Evolutionary conservation across 371 early-diverging fungal genomes (phyloP).

Genomic region (Haplosporangium sp.): DNA sequence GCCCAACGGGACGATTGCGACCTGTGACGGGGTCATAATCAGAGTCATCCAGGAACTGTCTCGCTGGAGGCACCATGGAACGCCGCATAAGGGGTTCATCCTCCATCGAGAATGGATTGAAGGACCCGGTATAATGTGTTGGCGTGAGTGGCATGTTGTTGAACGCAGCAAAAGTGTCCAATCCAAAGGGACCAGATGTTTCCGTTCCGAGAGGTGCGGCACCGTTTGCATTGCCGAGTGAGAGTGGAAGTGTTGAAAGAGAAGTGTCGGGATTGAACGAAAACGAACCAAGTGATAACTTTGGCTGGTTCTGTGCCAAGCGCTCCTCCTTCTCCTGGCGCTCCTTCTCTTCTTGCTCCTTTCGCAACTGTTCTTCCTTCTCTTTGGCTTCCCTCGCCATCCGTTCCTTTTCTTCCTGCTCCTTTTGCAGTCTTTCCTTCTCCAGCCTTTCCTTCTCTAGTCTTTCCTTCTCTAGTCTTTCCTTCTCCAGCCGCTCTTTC

Average conservation of each 20-base stretch:
- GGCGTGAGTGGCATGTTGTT: slow-evolving; percentile 46
- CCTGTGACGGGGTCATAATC: slow-evolving; percentile 34
- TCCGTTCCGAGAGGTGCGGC: slow-evolving; percentile 20
- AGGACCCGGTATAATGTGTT: slow-evolving; percentile 55
- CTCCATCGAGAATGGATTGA: slow-evolving; percentile 56
- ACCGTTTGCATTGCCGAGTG: slow-evolving; percentile 23
- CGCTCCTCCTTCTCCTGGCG: slow-evolving; percentile 32
- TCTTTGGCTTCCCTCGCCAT: slow-evolving; percentile 18
- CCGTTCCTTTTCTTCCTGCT: slow-evolving; percentile 20
- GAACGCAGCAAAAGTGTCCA: slow-evolving; percentile 48
- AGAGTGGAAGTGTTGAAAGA: slow-evolving; percentile 27
- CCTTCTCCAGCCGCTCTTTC: slow-evolving; percentile 42
- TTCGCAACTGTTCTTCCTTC: too few species aligned
- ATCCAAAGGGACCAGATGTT: slow-evolving; percentile 32
- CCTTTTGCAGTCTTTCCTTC: slow-evolving; percentile 19
- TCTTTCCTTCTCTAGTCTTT: slow-evolving; percentile 19
- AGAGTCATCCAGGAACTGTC: slow-evolving; percentile 29
- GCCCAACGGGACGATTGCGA: slow-evolving; percentile 36
- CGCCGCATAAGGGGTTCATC: slow-evolving; percentile 49
- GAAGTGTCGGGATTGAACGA: slow-evolving; percentile 49
- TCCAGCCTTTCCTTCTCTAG: slow-evolving; percentile 20
- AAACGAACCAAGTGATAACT: slow-evolving; percentile 39
- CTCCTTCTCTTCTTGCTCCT: slow-evolving; percentile 16
- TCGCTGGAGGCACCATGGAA: slow-evolving; percentile 27
- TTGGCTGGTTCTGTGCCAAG: slow-evolving; percentile 23